Percentiles rank a stretch among this genome's conserved stretches.
Conservation (phyloP, 2,329 filamentous ascomycete species). For the Aspergillus calidoustus region DNA sequence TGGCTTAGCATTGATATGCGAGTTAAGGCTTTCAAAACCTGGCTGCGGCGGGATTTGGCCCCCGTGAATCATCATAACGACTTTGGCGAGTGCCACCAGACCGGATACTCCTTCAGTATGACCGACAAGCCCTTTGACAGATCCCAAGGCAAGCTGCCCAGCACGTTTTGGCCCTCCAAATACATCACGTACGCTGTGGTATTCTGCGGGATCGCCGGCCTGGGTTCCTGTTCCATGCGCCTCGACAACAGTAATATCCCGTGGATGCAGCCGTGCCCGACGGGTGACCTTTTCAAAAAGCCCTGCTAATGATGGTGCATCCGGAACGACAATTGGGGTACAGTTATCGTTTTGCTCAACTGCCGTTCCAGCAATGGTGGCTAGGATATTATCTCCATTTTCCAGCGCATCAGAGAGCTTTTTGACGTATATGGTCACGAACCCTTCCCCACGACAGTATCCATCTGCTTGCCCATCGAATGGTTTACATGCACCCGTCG, state of each 20-base stretch:
- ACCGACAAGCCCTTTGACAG: conserved; percentile 41
- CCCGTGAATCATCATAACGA: conserved; percentile 36
- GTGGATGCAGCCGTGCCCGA: conserved; percentile 28
- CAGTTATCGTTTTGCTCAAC: conserved; percentile 43
- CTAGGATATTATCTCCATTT: conserved; percentile 52
- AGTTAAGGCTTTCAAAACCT: conserved; percentile 31
- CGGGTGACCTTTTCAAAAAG: conserved; percentile 36
- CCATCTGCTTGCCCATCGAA: conserved; percentile 56
- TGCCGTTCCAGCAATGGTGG: conserved; percentile 40
- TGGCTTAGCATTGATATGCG: conserved; percentile 20
- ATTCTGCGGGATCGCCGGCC: conserved; percentile 38
- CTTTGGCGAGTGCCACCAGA: conserved; percentile 35
- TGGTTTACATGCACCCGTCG: conserved; percentile 52
- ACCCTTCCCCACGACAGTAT: conserved; percentile 57
- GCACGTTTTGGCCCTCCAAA: conserved; percentile 27
- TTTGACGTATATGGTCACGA: conserved; percentile 55
- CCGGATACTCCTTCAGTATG: conserved; percentile 42
- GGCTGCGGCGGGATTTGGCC: conserved; percentile 32
- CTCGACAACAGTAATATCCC: conserved; percentile 38
- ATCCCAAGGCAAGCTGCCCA: conserved; percentile 28
- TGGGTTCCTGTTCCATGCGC: conserved; percentile 41
- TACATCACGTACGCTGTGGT: conserved; percentile 27
- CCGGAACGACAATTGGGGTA: conserved; percentile 27
- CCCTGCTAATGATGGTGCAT: conserved; percentile 28
- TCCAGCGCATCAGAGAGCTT: conserved; percentile 50